Base-by-base conservation (phyloP, 306 rosid species). In the Castanospermum australe region DNA sequence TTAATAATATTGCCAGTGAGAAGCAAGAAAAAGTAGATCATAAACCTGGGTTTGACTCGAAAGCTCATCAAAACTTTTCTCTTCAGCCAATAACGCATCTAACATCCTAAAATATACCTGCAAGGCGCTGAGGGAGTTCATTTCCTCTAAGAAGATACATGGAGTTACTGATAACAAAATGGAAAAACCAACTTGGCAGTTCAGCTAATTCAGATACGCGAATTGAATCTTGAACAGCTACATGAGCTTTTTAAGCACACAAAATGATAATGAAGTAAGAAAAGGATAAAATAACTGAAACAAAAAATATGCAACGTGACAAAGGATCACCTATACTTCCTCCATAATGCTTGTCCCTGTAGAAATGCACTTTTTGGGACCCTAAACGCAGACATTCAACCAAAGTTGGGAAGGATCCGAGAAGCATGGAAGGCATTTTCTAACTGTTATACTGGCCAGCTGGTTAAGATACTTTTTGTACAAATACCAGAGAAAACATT, bases 61-160 rank as follows among this genome's bases (percentile, higher is more conserved):
- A 75, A 86, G 73, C 80, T 90, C 98, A 22, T 87, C 91, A 47
- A 92, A 87, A 79, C 84, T 82, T 79, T 81, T 84, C 86, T 95
- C 94, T 80, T 88, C 96, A 17, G 94, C 94, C 91, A 95, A 70
- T 42, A 86, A 57, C 41, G 94, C 93, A 78, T 95, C 99, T 80
- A 91, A 76, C 98, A 91, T 91, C 73, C 73, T 79, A 82, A 91
- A 91, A 79, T 90, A 93, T 42, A 91, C 93, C 99, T 92, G 92
- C 82, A 67, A 71, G 48, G 25, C 72, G 78, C 42, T 25, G 54
- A 51, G 76, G 77, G 38, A 78, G 71, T 51, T 64, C 33, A 70
- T 38, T 21, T 7, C 77, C 56, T 54, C 72, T 52, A 70, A 18
- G 7, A 38, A 9, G 33, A 67, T 51, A 33, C 52, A 73, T 73